Evolutionary conservation across 768 basidiomycete species (phyloP).

Genomic region (Pleurotus citrinopileatus): DNA sequence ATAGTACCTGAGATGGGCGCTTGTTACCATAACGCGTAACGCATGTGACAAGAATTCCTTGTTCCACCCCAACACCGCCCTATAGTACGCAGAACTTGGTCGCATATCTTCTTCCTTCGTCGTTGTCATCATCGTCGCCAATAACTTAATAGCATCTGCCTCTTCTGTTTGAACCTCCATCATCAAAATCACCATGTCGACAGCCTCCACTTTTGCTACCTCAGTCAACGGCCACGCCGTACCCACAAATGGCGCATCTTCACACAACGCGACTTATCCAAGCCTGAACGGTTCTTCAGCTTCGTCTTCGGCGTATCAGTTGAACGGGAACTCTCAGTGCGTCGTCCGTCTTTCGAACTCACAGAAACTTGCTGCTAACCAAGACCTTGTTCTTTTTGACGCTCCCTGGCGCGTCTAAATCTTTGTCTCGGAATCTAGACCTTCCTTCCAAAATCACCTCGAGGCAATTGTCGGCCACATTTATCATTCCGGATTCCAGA

Average conservation of each 20-base stretch:
- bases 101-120: not conserved
- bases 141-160: too few relatives aligned
- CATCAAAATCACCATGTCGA: conserved; percentile 18
- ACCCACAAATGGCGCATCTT: conserved; percentile 47
- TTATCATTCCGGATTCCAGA: conserved; percentile 78
- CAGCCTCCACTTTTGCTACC: conserved; percentile 29
- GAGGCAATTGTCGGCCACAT: conserved; percentile 77
- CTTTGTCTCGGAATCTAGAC: conserved; percentile 22
- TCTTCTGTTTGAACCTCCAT: not conserved
- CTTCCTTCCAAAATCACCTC: conserved; percentile 63
- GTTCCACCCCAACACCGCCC: conserved; percentile 5
- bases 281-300: conserved; percentile 30
- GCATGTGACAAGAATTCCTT: not conserved
- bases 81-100: not conserved
- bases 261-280: conserved; percentile 34
- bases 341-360: conserved; percentile 23
- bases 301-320: conserved; percentile 39
- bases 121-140: not conserved
- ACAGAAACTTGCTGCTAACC: too few relatives aligned
- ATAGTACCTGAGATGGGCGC: conserved; percentile 5
- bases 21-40: conserved; percentile 1
- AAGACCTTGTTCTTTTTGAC: conserved; percentile 11
- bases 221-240: conserved; percentile 50
- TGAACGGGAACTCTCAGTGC: conserved; percentile 63
- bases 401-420: conserved; percentile 7